Evolutionary conservation across 2,329 filamentous ascomycete genomes (phyloP), one percentile per base, ranked within the genome.

Genomic region (Stromatinia cepivora): DNA sequence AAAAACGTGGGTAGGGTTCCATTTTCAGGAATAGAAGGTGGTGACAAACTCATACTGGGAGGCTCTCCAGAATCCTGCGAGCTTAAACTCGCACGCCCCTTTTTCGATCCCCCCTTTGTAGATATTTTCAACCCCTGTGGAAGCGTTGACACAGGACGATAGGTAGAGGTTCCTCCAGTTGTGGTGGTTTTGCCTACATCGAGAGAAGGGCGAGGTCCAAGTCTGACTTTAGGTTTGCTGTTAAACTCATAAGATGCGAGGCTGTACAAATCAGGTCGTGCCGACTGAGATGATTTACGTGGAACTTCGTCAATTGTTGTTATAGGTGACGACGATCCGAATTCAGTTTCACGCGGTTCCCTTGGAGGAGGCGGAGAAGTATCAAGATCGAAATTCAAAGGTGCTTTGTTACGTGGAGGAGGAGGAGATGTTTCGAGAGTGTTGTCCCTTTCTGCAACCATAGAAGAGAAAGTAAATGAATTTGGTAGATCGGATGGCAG

Each of bases 201-300:
- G 54, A 89, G 78, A 3, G 93, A 94, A 36, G 93, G 93, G 58
- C 94, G 87, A 13, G 95, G 94, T 1, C 90, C 95, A 56, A 97
- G 86, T 80, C 96, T 97, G 69, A 97, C 89, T 79, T 96, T 97
- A 56, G 90, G 90, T 76, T 92, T 93, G 75, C 82, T 81, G 73
- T 84, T 84, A 28, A 71, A 53, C 42, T 80, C 78, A 72, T 86
- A 86, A 17, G 83, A 81, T 34, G 81, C 79, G 70, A 83, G 83
- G 72, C 79, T 81, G 76, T 84, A 84, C 46, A 84, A 75, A 15
- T 89, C 86, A 8, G 82, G 80, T 57, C 84, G 82, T 34, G 81
- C 79, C 17, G 85, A 84, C 74, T 87, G 85, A 1, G 84, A 84
- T 6, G 85, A 79, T 63, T 73, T 72, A 50, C 77, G 75, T 61